phyloP scores from a whole-genome alignment of 73 alveolate species.

The Tetrahymena borealis region DNA sequence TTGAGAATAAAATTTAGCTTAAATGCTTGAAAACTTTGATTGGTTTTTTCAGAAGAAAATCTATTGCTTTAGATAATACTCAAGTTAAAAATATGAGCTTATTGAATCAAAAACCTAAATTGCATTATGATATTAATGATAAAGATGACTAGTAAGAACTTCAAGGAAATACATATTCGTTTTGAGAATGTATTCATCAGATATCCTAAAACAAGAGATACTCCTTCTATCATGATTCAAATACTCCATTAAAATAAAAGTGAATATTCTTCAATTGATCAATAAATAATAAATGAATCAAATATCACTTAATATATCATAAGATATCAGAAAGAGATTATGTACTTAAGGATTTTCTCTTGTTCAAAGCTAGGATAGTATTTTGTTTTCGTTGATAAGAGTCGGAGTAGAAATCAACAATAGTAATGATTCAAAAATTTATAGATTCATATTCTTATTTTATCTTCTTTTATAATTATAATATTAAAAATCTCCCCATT shows the following conservation, averaged over 20 bases:
- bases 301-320: conserved; percentile 65
- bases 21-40: not conserved
- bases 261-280: not conserved
- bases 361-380: conserved; percentile 50
- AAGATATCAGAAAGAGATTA: conserved; percentile 33
- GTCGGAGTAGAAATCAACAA: conserved; percentile 82
- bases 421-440: conserved; percentile 59
- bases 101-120: conserved; percentile 1
- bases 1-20: not conserved
- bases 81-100: conserved; percentile 1
- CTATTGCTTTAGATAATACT: not conserved
- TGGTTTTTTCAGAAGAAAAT: not conserved
- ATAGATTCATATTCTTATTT: conserved; percentile 58
- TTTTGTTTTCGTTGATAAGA: conserved; percentile 79
- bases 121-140: conserved; percentile 10
- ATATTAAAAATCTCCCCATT: conserved; percentile 49
- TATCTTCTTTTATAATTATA: conserved; percentile 56
- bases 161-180: conserved; percentile 65
- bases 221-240: not conserved
- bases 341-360: conserved; percentile 40
- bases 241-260: too few relatives aligned
- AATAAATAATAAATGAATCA: conserved; percentile 60
- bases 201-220: conserved; percentile 70
- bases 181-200: conserved; percentile 70
- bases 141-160: conserved; percentile 16